Evolutionary conservation across 2,329 filamentous ascomycete species (phyloP), one percentile per base, ranked within the genome.

Genomic region (Orbilia quercus): DNA sequence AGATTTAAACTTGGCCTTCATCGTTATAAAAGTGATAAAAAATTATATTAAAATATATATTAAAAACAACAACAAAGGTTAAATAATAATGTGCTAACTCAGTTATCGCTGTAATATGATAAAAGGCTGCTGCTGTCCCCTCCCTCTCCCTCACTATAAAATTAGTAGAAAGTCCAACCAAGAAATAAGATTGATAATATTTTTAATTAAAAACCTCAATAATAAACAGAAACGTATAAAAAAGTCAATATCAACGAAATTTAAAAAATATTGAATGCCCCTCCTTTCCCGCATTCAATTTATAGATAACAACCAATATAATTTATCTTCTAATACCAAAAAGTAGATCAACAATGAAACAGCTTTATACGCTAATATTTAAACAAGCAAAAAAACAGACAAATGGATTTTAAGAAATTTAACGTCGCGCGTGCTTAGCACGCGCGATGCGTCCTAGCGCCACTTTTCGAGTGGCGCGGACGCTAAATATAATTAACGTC

Each of bases 321-420:
- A 55, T 55, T 55, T 55, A 55, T 55, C 51, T 55, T 55, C 51
- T 38, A 55, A 55, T 55, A 55, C 16, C 18, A 53, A 36, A 53
- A 53, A 53, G 48, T 53, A 53, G n/a, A 53, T 12, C 16, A 55
- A 55, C 51, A 55, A 40, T 40, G 16, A 55, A 55, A 55, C 31
- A 55, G 23, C 31, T 23, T 55, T 42, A 55, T 40, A 36, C 18
- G 34, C 7, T 40, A 55, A 40, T 55, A 55, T 38, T 23, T 40
- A 55, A 55, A 55, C 23, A 55, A 23, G 38, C 14, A 55, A 55
- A 55, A 40, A 22, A 42, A 12, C 31, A 38, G 25, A 55, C 2
- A 55, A 55, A 55, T 25, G 16, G 18, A 16, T n/a, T 40, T 42
- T 34, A 55, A 42, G 31, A 60, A 47, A 40, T 66, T 51, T 38